phyloP scores from a whole-genome alignment of 306 rosid genomes.

The Acacia acuminata region DNA sequence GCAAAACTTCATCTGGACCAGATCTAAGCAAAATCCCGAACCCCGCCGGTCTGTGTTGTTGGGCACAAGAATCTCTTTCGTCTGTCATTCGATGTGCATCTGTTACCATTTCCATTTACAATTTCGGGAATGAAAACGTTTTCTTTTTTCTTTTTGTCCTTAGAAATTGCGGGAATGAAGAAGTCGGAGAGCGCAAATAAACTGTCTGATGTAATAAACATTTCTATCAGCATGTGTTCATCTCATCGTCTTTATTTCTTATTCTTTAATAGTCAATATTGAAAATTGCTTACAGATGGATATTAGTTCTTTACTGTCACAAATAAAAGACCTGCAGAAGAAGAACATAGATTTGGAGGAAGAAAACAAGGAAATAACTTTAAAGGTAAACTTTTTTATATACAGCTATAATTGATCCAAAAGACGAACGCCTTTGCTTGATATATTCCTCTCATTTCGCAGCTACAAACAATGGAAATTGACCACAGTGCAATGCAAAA shows the following conservation, averaged over 20 bases:
- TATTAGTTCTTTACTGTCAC: conserved; percentile 70
- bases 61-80: not conserved
- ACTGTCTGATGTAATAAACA: conserved; percentile 59
- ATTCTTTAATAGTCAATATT: not conserved
- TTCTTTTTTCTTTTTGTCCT: not conserved
- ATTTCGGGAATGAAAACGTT: conserved; percentile 3
- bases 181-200: conserved; percentile 76
- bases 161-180: conserved; percentile 56
- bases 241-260: not conserved
- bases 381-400: conserved; percentile 47
- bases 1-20: conserved; percentile 78
- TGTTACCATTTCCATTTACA: not conserved
- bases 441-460: conserved; percentile 35
- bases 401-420: not conserved
- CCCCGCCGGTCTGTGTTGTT: conserved; percentile 52
- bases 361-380: conserved; percentile 51
- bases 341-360: conserved; percentile 70
- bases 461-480: conserved; percentile 72
- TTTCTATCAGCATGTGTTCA: not conserved
- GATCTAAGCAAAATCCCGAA: conserved; percentile 60
- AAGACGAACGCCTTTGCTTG: conserved; percentile 26
- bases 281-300: conserved; percentile 53
- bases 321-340: conserved; percentile 66
- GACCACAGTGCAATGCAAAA: conserved; percentile 61
- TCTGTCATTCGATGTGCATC: not conserved